These are phyloP conservation scores for Stagonosporopsis rhizophila DNA, from an alignment of 2,329 filamentous ascomycete genomes.

Conservation along the genomic window DNA sequence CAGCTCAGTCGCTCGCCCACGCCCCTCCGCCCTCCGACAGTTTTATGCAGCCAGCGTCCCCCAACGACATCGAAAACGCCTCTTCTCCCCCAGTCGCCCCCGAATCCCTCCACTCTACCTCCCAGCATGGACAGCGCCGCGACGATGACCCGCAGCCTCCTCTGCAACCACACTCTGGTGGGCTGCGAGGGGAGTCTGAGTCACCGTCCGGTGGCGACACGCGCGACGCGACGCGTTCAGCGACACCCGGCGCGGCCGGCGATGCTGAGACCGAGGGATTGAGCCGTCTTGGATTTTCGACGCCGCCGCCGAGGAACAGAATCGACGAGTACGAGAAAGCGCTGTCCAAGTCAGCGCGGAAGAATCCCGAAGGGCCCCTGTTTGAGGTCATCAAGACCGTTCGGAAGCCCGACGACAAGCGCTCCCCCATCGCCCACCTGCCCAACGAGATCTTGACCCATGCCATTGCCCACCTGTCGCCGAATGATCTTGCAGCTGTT, in stretches of 20 bases:
- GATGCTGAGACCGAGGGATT: slow-evolving; percentile 33
- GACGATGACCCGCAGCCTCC: slow-evolving; percentile 55
- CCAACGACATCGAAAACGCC: slow-evolving; percentile 58
- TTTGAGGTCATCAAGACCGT: slow-evolving; percentile 62
- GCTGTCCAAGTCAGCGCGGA: slow-evolving; percentile 48
- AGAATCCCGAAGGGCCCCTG: slow-evolving; percentile 51
- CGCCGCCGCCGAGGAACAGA: slow-evolving; percentile 56
- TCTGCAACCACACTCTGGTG: slow-evolving; percentile 49
- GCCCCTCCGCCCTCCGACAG: slow-evolving; percentile 44
- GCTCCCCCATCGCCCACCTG: slow-evolving; percentile 64
- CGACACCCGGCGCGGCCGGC: slow-evolving; percentile 16
- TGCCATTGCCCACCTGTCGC: slow-evolving; percentile 86
- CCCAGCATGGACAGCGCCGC: slow-evolving; percentile 66
- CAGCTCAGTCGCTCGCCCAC: slow-evolving; percentile 63
- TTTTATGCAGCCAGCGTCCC: slow-evolving; percentile 72
- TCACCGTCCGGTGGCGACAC: slow-evolving; percentile 24
- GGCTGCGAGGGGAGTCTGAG: slow-evolving; percentile 40
- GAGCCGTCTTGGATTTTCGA: slow-evolving; percentile 29
- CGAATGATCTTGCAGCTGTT: slow-evolving; percentile 80
- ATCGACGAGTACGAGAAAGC: slow-evolving; percentile 64
- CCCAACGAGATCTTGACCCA: slow-evolving; percentile 95
- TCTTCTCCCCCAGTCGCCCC: slow-evolving; percentile 49
- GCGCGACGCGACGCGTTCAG: slow-evolving; percentile 33
- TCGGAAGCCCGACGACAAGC: slow-evolving; percentile 53
- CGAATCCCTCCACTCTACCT: slow-evolving; percentile 46